Evolutionary conservation across 2,329 filamentous ascomycete species (phyloP).

Genomic region (Tetracladium maxilliforme): DNA sequence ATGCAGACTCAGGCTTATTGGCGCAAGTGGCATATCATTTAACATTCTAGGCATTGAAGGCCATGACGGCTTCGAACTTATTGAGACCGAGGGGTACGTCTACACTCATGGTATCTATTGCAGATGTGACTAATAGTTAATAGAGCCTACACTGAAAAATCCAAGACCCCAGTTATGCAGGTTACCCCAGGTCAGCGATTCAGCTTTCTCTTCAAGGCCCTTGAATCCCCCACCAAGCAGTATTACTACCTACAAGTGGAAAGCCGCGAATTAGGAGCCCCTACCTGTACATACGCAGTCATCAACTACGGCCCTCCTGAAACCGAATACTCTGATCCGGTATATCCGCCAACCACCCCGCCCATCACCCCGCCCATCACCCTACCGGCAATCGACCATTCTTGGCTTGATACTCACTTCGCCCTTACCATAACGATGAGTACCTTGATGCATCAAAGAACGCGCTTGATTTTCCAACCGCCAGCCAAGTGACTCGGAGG

Average conservation of each 20-base stretch:
- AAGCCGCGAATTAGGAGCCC: constrained; percentile 23
- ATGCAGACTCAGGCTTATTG: constrained; percentile 47
- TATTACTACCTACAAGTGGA: constrained; percentile 26
- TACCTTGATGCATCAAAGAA: constrained; percentile 2
- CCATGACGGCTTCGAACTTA: constrained; percentile 39
- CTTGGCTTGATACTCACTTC: constrained; percentile 20
- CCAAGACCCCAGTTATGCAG: constrained; percentile 25
- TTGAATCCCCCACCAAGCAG: constrained; percentile 14
- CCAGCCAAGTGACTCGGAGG: constrained; percentile 18
- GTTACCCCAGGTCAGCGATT: constrained; percentile 33
- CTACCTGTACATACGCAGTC: constrained; percentile 23
- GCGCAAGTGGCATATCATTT: constrained; percentile 36
- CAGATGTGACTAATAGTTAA: constrained; percentile 8
- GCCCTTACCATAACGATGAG: too few species aligned
- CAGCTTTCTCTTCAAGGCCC: constrained; percentile 30
- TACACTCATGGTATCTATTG: constrained; percentile 10
- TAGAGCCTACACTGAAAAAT: constrained; percentile 21
- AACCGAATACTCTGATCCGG: constrained; percentile 2
- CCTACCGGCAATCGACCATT: constrained; percentile 13
- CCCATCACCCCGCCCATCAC: constrained; percentile 11
- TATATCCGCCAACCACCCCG: constrained; percentile 8
- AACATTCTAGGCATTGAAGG: constrained; percentile 38
- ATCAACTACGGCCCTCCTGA: constrained; percentile 24
- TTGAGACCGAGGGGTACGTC: constrained; percentile 38
- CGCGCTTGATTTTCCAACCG: constrained; percentile 11